Conservation (phyloP, 441 rosid genomes). For the Manihot esculenta region DNA sequence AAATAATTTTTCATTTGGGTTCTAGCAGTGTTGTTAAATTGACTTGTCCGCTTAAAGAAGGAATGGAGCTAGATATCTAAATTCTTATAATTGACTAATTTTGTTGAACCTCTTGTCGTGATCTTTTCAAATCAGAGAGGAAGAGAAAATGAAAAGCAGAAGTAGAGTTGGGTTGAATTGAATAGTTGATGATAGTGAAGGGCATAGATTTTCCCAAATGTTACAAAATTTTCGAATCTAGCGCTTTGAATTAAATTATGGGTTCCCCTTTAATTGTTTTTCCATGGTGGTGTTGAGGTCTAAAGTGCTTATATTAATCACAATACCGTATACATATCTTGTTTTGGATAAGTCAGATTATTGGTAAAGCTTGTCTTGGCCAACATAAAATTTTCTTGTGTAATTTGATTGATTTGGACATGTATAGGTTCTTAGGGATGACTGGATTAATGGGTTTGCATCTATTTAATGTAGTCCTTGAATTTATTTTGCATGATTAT, state of each 20-base stretch:
- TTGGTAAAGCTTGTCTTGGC: background rate
- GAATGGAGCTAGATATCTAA: constrained; percentile 15
- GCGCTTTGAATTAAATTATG: background rate
- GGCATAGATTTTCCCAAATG: background rate
- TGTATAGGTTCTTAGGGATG: background rate
- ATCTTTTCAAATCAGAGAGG: background rate
- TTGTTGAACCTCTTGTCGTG: background rate
- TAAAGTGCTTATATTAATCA: constrained; percentile 1
- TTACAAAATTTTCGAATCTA: background rate
- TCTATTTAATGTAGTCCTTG: background rate
- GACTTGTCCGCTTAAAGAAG: background rate
- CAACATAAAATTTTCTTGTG: background rate
- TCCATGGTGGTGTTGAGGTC: background rate
- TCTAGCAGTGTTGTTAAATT: background rate
- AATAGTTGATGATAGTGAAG: background rate
- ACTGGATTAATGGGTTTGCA: constrained; percentile 11
- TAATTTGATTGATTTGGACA: background rate
- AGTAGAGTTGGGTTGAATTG: background rate
- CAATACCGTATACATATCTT: background rate
- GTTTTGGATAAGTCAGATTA: background rate
- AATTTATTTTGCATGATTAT: constrained; percentile 1
- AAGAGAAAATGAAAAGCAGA: background rate
- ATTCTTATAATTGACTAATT: background rate
- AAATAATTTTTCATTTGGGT: background rate
- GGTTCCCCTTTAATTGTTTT: too few species aligned